These are phyloP conservation scores for Kregervanrija pseudodelftensis DNA, from an alignment of 805 yeast genomes.

Conservation along the genomic window DNA sequence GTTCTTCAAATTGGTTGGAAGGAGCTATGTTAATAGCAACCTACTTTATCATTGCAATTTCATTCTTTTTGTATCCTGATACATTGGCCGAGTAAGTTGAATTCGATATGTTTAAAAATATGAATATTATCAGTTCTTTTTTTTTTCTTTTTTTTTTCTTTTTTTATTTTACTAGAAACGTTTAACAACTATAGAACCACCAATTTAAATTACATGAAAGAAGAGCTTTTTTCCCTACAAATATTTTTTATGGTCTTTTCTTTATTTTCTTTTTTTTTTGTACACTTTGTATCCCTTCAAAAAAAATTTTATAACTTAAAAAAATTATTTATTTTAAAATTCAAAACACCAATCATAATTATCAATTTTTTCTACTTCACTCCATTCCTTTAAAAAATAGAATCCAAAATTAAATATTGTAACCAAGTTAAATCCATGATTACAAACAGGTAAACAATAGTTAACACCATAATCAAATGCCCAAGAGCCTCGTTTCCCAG, in stretches of 20 bases:
- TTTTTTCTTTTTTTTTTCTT: neutral
- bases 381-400: conserved; percentile 17
- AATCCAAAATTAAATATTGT: conserved; percentile 19
- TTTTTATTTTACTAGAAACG: neutral
- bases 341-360: conserved; percentile 13
- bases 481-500: neutral
- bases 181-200: neutral
- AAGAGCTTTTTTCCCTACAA: neutral
- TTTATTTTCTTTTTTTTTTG: too few relatives aligned
- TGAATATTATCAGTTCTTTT: neutral
- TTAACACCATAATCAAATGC: conserved; percentile 6
- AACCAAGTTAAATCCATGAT: conserved; percentile 8
- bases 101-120: neutral
- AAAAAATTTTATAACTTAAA: too few relatives aligned
- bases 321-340: too few relatives aligned
- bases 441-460: conserved; percentile 13
- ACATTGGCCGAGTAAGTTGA: conserved; percentile 16
- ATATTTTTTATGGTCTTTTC: neutral
- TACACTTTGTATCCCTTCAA: too few relatives aligned
- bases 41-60: conserved; percentile 78
- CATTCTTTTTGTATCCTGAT: conserved; percentile 86
- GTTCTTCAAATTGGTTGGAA: conserved; percentile 95
- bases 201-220: neutral
- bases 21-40: conserved; percentile 89
- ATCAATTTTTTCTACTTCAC: conserved; percentile 2